Conservation (phyloP, 2,329 filamentous ascomycete genomes). For the Pseudogymnoascus sp. region DNA sequence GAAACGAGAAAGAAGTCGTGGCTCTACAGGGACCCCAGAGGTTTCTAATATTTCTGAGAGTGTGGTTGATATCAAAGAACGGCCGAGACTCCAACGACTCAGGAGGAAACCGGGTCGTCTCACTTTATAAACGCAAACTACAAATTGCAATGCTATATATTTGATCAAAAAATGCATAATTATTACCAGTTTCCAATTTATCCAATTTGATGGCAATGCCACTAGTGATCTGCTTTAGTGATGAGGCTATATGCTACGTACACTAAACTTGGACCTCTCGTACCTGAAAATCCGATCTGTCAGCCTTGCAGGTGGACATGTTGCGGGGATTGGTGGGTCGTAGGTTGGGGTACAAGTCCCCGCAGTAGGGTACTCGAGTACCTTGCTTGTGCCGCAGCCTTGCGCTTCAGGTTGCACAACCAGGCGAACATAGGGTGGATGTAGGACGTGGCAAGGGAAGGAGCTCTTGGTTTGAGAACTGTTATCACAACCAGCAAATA, state of each 20-base stretch:
- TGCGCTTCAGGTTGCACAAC: background rate
- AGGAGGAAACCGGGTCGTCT: slow-evolving; percentile 1
- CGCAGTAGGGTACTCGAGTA: background rate
- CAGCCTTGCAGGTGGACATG: slow-evolving; percentile 1
- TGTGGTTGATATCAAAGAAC: background rate
- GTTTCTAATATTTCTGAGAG: background rate
- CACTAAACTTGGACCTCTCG: background rate
- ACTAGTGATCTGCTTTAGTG: background rate
- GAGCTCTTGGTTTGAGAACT: background rate
- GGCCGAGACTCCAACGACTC: background rate
- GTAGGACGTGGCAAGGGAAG: background rate
- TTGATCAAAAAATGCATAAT: background rate
- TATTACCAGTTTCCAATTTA: background rate
- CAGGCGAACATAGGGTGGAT: background rate
- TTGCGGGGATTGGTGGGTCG: slow-evolving; percentile 5
- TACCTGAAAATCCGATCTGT: slow-evolving; percentile 1
- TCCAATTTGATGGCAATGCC: background rate
- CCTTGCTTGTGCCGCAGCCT: background rate
- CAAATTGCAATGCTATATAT: background rate
- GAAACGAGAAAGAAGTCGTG: slow-evolving; percentile 15
- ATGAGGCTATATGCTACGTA: background rate
- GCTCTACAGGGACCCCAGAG: background rate
- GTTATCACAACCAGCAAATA: background rate
- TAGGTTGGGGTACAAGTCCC: background rate
- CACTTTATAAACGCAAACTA: slow-evolving; percentile 6